A percentile compares a stretch with the other conserved stretches of the same genome.
Conservation (phyloP, 345 rosid genomes). For the Eucalyptus fibrosa region DNA sequence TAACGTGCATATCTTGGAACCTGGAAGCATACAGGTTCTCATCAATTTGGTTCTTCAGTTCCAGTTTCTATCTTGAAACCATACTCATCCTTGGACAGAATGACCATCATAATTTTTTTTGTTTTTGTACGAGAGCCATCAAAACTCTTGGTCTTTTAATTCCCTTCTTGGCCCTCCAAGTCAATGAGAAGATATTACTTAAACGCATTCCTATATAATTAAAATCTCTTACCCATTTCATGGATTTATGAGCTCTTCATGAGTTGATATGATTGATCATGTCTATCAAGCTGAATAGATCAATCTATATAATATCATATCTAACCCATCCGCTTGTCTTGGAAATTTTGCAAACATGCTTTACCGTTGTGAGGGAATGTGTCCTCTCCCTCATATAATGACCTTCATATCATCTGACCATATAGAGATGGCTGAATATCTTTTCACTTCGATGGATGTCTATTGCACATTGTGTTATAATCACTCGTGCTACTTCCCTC, state of each 20-base stretch:
- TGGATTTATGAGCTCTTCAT: neutral
- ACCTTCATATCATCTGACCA: neutral
- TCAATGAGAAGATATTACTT: neutral
- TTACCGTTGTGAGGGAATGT: neutral
- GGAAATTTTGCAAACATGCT: neutral
- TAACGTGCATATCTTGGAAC: neutral
- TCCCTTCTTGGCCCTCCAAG: neutral
- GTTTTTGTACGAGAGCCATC: neutral
- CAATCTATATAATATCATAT: neutral
- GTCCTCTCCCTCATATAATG: neutral
- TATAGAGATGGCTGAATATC: neutral
- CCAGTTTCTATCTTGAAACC: neutral
- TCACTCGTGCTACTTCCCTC: neutral
- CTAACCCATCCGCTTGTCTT: neutral
- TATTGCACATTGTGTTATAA: neutral
- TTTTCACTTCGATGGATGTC: neutral
- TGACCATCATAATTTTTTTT: neutral
- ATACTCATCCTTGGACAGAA: neutral
- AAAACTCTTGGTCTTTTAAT: neutral
- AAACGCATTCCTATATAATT: neutral
- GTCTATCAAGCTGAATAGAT: neutral
- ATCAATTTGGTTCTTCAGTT: too few relatives aligned
- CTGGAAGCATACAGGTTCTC: accelerated
- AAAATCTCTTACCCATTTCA: neutral
- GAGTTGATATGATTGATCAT: neutral